A percentile compares a stretch with the other conserved stretches of the same genome.
phyloP scores from a whole-genome alignment of 352 stramenopile species.

The Phytopythium litorale region DNA sequence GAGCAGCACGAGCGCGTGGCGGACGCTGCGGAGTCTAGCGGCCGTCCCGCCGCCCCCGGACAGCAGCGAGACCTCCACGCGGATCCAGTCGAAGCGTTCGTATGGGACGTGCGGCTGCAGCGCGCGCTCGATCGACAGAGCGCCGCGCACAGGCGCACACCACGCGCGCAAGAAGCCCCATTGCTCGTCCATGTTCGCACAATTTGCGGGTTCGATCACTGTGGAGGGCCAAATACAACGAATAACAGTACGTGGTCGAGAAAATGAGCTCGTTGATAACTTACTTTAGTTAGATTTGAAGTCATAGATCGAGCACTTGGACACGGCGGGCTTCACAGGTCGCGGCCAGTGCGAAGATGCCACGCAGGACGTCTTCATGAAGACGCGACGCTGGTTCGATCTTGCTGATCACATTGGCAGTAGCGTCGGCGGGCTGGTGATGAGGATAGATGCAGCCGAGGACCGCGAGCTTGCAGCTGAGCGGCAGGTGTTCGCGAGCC shows the following conservation, averaged over 20 bases:
- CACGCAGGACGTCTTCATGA: neutral
- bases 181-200: neutral
- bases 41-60: neutral
- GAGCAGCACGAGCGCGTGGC: slow-evolving; percentile 2
- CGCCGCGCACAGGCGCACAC: neutral
- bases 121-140: neutral
- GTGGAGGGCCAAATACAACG: too few species aligned
- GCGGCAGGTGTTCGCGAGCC: neutral
- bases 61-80: neutral
- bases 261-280: too few species aligned
- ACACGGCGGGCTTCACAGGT: neutral
- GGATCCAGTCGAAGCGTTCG: neutral
- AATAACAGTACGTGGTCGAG: too few species aligned
- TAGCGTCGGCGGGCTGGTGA: neutral
- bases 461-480: slow-evolving; percentile 2
- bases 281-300: too few species aligned
- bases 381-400: neutral
- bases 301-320: neutral
- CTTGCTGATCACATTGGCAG: neutral
- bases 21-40: neutral
- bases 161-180: slow-evolving; percentile 1
- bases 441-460: neutral
- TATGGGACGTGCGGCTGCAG: neutral
- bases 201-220: too few species aligned
- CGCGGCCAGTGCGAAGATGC: neutral